Conservation (phyloP, 192 early-diverging fungal genomes). For the Gryganskiella cystojenkinii region DNA sequence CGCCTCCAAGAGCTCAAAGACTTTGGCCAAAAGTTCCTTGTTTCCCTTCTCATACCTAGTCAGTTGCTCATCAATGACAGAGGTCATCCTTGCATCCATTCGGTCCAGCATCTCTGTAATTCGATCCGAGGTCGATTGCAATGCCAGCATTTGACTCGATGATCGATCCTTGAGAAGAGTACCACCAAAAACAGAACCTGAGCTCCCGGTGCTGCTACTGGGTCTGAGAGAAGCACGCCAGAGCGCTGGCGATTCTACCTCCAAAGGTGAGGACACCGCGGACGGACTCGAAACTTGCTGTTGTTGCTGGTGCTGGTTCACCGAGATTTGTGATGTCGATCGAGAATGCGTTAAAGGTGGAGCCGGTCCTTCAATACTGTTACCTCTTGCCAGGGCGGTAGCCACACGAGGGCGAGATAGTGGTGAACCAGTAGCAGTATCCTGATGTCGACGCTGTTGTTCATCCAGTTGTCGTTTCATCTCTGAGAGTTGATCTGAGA, state of each 20-base stretch:
- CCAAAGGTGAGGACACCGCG: slow-evolving; percentile 11
- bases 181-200: slow-evolving; percentile 1
- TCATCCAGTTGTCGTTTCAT: slow-evolving; percentile 42
- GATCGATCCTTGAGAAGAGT: slow-evolving; percentile 4
- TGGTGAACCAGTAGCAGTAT: neutral
- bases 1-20: slow-evolving; percentile 22
- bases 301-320: slow-evolving; percentile 13
- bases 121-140: slow-evolving; percentile 26
- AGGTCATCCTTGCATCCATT: slow-evolving; percentile 31
- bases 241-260: slow-evolving; percentile 13
- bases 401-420: neutral
- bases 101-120: slow-evolving; percentile 36
- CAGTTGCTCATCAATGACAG: slow-evolving; percentile 47
- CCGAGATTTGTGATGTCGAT: slow-evolving; percentile 12
- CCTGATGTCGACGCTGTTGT: slow-evolving; percentile 25
- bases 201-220: slow-evolving; percentile 21
- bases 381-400: slow-evolving; percentile 4
- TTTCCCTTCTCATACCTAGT: slow-evolving; percentile 31
- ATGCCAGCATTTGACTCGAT: neutral
- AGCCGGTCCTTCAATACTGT: slow-evolving; percentile 9
- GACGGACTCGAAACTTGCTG: neutral
- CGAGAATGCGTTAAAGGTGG: slow-evolving; percentile 3
- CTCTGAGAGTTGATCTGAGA: slow-evolving; percentile 38
- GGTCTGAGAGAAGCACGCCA: slow-evolving; percentile 37
- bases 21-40: slow-evolving; percentile 28